Conservation (phyloP, 1,284 basidiomycete species). For the Rugosomyces carneus region DNA sequence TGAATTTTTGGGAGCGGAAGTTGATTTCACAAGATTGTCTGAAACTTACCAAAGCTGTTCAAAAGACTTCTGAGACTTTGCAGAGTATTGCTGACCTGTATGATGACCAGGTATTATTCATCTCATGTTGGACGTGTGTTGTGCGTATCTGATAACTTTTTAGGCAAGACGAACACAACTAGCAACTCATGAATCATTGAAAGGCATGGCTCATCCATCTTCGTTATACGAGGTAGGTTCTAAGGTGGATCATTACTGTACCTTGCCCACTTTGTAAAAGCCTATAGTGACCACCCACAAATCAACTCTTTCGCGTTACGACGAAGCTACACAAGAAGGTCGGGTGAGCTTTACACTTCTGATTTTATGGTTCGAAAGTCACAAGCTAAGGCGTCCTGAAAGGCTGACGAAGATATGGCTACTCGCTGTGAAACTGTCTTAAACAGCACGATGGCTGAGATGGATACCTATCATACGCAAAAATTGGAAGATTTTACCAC, state of each 20-base stretch:
- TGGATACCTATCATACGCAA: constrained; percentile 73
- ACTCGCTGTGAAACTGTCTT: constrained; percentile 81
- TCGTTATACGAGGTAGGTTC: constrained; percentile 57
- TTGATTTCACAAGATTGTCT: constrained; percentile 50
- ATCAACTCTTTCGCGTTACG: constrained; percentile 59
- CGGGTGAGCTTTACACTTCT: constrained; percentile 26
- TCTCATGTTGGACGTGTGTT: background rate
- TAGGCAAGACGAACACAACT: constrained; percentile 70
- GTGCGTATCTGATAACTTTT: background rate
- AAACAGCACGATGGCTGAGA: constrained; percentile 83
- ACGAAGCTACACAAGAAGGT: constrained; percentile 38
- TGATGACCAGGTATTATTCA: constrained; percentile 52
- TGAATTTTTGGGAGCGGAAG: background rate
- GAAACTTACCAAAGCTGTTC: constrained; percentile 70
- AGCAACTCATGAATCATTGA: constrained; percentile 69
- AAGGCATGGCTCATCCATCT: constrained; percentile 68
- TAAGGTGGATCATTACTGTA: background rate
- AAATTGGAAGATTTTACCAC: constrained; percentile 64
- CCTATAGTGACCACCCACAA: constrained; percentile 67
- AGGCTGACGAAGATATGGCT: constrained; percentile 62
- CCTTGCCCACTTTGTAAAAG: constrained; percentile 27
- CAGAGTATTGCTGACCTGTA: constrained; percentile 73
- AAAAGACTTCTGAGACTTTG: constrained; percentile 69
- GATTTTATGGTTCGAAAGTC: background rate
- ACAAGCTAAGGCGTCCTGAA: background rate